Evolutionary conservation across 805 yeast genomes (phyloP), one percentile per base, ranked within the genome.

Genomic region (Hanseniaspora vineae): DNA sequence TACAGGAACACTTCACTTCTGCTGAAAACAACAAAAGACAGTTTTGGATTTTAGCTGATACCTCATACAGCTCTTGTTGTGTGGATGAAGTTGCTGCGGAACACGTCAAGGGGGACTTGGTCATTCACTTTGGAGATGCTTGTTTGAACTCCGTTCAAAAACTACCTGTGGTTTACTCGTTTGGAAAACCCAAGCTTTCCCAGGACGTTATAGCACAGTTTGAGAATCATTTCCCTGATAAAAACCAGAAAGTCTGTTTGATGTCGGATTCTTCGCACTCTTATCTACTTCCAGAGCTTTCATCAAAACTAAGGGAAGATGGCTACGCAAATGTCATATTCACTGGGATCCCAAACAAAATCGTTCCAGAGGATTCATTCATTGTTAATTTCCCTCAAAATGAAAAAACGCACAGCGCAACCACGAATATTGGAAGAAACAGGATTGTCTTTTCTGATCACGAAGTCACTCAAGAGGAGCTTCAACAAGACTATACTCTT

Each of bases 51-150:
- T 66, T 92, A 35, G 98, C 97, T 0, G 98, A 92, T 59, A 90
- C 98, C 0, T 87, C 97, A 0, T 92, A 92, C 58, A 85, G 96
- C 31, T 72, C 96, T 1, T 92, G 98, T 64, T 92, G 98, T 66
- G 82, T 90, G 11, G 98, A 92, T 62, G 97, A 89, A 58, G 94
- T 90, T 29, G 97, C 98, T 0, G 95, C 96, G 0, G 89, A 84
- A 58, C 98, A 92, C 62, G 94, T 90, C 14, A 60, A 68, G 6
- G 88, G 92, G 6, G 96, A 90, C 52, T 65, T 84, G 4, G 86
- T 92, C 31, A 78, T 89, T 1, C 98, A 92, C 64, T 86, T 89
- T 64, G 98, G 98, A 2, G 95, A 87, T 59, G 90, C 97, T 0
- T 92, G 98, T 63, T 65, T 92, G 58, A 88, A 83, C 55, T 83